Base-by-base conservation (phyloP, 2,329 filamentous ascomycete genomes). In the Aspergillus spinulosporus region DNA sequence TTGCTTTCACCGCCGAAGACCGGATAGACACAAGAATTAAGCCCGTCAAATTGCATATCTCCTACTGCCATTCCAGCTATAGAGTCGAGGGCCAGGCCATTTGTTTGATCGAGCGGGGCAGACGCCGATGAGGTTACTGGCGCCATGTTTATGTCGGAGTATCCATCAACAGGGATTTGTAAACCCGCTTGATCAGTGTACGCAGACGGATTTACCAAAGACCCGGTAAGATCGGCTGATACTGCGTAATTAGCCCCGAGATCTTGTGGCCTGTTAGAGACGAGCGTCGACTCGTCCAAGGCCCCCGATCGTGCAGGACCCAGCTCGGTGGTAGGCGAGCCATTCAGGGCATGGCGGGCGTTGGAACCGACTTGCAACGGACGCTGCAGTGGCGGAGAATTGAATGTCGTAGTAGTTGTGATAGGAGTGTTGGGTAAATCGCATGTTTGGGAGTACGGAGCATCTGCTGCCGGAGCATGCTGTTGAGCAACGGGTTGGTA, bases 1-100 rank as follows among this genome's bases (percentile, higher is more conserved):
- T 89, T 92, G 58, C 90, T 88, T 65, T 96, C 91, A 28, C 84
- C 87, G 12, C 91, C 91, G 73, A 97, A 97, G 28, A 97, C 88
- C 0, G 93, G 91, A 64, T 95, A 89, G 4, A 89, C 70, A 58
- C 72, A 78, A 4, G 68, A 65, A 9, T 68, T 66, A 50, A 72
- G 68, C 14, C 72, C 65, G 46, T 78, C 76, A 11, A 75, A 68
- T 31, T 67, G 64, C 21, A 68, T 56, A 52, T 67, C 63, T 28
- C 64, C 49, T 15, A 66, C 62, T 29, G 68, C 62, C 56, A 68
- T 59, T 2, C 62, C 65, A 5, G 66, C 54, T 28, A 66, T 62
- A 36, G 69, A 52, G 44, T 64, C 62, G 37, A 70, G 52, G 1
- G 62, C 56, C 32, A 75, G 53, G 15, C 62, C 65, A 49, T 61